phyloP scores from a whole-genome alignment of 176 grass and related monocot genomes.

The Lolium perenne region DNA sequence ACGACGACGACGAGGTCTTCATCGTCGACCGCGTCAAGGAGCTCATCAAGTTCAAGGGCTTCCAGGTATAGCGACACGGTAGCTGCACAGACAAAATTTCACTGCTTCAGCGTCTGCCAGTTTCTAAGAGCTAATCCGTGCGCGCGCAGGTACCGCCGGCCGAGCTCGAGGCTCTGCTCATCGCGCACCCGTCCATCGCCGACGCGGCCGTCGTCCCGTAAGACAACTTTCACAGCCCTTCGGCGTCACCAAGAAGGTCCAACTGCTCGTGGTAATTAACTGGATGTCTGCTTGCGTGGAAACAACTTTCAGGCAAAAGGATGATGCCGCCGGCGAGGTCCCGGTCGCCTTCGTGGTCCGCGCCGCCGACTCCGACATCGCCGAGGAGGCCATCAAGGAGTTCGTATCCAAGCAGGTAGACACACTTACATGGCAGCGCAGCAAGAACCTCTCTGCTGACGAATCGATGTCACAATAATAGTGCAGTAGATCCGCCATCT shows the following conservation, averaged over 20 bases:
- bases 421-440: not conserved
- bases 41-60: conserved; percentile 98
- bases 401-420: conserved; percentile 83
- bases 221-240: not conserved
- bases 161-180: conserved; percentile 87
- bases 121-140: not conserved
- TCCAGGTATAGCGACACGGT: conserved; percentile 55
- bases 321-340: conserved; percentile 81
- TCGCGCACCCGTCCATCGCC: conserved; percentile 70
- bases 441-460: no score
- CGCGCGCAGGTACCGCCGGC: conserved; percentile 80
- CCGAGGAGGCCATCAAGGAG: conserved; percentile 80
- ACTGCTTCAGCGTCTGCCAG: not conserved
- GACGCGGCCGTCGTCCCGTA: conserved; percentile 94
- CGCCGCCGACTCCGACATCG: conserved; percentile 59
- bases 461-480: not conserved
- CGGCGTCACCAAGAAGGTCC: not conserved
- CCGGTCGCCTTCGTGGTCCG: conserved; percentile 86
- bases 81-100: not conserved
- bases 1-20: conserved; percentile 94
- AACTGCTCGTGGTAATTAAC: not conserved
- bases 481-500: not conserved
- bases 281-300: no score
- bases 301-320: conserved; percentile 69
- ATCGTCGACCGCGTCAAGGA: conserved; percentile 98